phyloP scores from a whole-genome alignment of 257 asterid species.

The Lavandula angustifolia region DNA sequence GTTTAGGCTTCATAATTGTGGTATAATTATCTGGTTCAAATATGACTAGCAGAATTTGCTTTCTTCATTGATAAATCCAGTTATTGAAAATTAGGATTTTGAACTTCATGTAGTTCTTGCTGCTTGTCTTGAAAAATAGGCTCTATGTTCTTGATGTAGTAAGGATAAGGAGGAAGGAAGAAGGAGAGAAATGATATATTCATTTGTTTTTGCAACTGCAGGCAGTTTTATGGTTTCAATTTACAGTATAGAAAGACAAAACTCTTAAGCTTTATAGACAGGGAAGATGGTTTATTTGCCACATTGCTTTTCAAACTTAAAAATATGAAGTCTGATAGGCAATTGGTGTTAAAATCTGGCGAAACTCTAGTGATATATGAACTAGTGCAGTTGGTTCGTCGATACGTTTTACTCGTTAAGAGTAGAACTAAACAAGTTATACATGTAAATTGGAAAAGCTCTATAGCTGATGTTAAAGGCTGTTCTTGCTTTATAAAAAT shows the following conservation, averaged over 20 bases:
- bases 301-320: no score
- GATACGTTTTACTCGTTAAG: not conserved
- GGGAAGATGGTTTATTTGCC: not conserved
- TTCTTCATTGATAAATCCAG: not conserved
- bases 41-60: not conserved
- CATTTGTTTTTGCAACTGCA: not conserved
- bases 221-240: conserved; percentile 13
- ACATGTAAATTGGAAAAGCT: not conserved
- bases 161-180: not conserved
- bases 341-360: not conserved
- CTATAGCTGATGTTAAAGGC: not conserved
- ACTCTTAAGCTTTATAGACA: conserved; percentile 1
- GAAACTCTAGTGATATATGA: not conserved
- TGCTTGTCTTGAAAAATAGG: not conserved
- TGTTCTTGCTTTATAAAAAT: not conserved
- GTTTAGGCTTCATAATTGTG: not conserved
- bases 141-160: conserved; percentile 7
- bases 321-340: not conserved
- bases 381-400: not conserved
- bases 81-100: not conserved
- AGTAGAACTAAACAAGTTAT: not conserved
- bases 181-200: not conserved
- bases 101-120: not conserved
- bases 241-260: not conserved
- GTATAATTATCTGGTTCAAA: not conserved